Evolutionary conservation across 1,284 basidiomycete species (phyloP), one percentile per base, ranked within the genome.

Genomic region (Meira nashicola): DNA sequence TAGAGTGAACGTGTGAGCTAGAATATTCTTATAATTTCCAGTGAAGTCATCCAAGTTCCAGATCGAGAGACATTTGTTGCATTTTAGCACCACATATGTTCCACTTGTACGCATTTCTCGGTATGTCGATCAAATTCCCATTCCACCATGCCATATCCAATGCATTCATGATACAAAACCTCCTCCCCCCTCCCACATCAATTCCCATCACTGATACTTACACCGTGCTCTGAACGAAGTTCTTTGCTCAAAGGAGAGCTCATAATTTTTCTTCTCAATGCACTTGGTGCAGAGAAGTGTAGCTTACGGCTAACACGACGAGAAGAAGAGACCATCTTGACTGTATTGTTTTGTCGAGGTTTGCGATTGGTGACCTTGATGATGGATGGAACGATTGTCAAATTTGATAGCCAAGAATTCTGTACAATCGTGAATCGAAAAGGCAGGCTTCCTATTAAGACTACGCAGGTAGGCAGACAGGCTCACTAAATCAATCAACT

Each of bases 211-310:
- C 28, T 15, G 14, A 15, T 65, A 84, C 89, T 77, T 80, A 95
- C 92, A 81, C 87, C 89, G 86, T 98, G 85, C 84, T 96, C 90
- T 79, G 80, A 82, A 70, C 92, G 88, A 76, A 98, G 88, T 79
- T 96, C 94, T 85, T 96, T 97, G 73, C 89, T 89, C 67, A 98
- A 86, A 60, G 92, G 84, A 65, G 93, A 91, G 73, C 90, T 92
- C 92, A 98, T 95, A 78, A 97, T 92, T 84, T 92, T 94, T 82
- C 94, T 87, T 81, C 93, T 90, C 76, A 92, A 64, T 68, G 72
- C 70, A 40, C 65, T 66, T 57, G 73, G 73, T 61, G 74, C 74
- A 55, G 65, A 63, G 57, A 77, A 77, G 71, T 77, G 74, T 60
- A 66, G 64, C 70, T 73, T 76, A 60, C 73, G 73, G 61, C 61